Evolutionary conservation across 306 rosid species (phyloP), one percentile per base, ranked within the genome.

Genomic region (Cucurbita maxima): DNA sequence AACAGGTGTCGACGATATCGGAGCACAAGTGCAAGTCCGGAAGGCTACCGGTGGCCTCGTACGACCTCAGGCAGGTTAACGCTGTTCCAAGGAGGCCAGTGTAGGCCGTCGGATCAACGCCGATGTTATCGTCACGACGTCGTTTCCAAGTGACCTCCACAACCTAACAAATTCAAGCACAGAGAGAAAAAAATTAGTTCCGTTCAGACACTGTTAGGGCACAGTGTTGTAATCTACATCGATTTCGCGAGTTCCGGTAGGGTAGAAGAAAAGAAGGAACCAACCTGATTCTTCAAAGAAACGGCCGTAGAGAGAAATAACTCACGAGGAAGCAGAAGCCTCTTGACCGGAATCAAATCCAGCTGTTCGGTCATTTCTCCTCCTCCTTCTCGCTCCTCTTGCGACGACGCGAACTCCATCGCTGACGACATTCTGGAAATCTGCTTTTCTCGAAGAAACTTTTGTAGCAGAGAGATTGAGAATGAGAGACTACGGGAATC

Each of bases 1-100:
- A 81, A 56, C 96, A 93, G 74, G 77, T 19, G 81, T 88, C 86
- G 4, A 87, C 79, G 2, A 93, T 84, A 66, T 93, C 91, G 0
- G 86, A 60, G 59, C 88, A 86, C 52, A 90, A 57, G 0, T 74
- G 41, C 86, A 93, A 86, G 67, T 93, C 98, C n/a, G 75, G 75
- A 15, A 58, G 75, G 78, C 70, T 71, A 2, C 93, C 88, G 10
- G 91, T 86, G 20, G 79, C 91, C 77, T 87, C 75, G 76, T 80
- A 90, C 20, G 96, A 86, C 70, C 96, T 88, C 54, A 90, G 75
- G 81, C 98, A 93, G 25, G 86, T 84, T 54, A 93, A 82, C 54
- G 96, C 96, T 6, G 98, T 88, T 10, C 96, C 98, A 5, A 90
- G 85, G 40, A 93, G 67, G 68, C 98, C 98, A 60, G 86, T 62